A percentile compares a stretch with the other conserved stretches of the same genome.
phyloP scores from a whole-genome alignment of 768 basidiomycete genomes.

The Leccinum rimulosum region DNA sequence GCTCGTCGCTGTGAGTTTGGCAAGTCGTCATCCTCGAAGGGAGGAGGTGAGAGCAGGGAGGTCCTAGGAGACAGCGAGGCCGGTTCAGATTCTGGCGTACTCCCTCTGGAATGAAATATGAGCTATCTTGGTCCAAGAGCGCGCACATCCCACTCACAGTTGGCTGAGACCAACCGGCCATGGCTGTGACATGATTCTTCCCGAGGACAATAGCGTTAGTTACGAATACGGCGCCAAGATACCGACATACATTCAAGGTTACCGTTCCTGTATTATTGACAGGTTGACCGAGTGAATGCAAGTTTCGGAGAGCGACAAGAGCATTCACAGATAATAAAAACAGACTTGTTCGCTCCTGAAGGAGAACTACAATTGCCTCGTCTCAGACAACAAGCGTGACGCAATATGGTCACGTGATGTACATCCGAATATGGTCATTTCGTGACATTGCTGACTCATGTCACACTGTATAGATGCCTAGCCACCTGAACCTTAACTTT shows the following conservation, averaged over 20 bases:
- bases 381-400: constrained; percentile 21
- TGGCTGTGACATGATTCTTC: constrained; percentile 25
- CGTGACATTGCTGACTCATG: constrained; percentile 26
- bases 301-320: neutral
- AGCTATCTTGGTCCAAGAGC: neutral
- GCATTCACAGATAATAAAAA: constrained; percentile 8
- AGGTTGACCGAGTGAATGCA: neutral
- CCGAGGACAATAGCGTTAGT: constrained; percentile 8
- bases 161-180: constrained; percentile 19
- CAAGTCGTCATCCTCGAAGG: constrained; percentile 12
- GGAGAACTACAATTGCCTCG: neutral
- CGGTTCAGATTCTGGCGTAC: constrained; percentile 26
- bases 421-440: neutral
- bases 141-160: constrained; percentile 18
- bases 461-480: constrained; percentile 35
- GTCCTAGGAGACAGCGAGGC: constrained; percentile 31
- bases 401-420: constrained; percentile 18
- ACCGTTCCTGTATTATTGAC: neutral
- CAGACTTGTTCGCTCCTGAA: constrained; percentile 3
- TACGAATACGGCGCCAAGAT: neutral
- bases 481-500: constrained; percentile 33
- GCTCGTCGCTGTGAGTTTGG: constrained; percentile 3
- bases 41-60: constrained; percentile 25
- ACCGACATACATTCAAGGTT: constrained; percentile 4
- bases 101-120: constrained; percentile 9